Evolutionary conservation across 257 asterid species (phyloP).

Genomic region (Catharanthus roseus): DNA sequence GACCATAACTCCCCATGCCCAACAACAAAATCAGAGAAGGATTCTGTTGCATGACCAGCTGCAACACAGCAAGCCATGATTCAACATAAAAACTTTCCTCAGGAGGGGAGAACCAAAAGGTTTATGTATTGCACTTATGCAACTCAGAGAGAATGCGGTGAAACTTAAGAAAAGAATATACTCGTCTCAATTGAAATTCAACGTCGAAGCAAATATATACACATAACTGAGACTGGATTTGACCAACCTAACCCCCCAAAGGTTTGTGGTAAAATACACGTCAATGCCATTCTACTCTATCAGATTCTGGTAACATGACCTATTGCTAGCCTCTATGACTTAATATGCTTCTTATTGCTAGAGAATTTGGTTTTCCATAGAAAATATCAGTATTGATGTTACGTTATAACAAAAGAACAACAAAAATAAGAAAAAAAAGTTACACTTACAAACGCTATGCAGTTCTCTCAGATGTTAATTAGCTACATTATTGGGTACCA

Average conservation of each 20-base stretch:
- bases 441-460: background rate
- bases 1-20: slow-evolving; percentile 99
- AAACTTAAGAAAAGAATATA: background rate
- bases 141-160: background rate
- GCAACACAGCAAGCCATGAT: slow-evolving; percentile 32
- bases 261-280: background rate
- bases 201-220: background rate
- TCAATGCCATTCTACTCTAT: background rate
- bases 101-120: background rate
- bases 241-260: background rate
- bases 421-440: background rate
- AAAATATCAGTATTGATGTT: background rate
- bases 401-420: no score
- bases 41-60: slow-evolving; percentile 98
- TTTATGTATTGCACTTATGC: background rate
- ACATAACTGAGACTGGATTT: background rate
- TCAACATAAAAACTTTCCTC: background rate
- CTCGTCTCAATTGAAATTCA: background rate
- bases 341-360: no score
- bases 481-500: background rate
- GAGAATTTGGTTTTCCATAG: no score
- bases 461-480: background rate
- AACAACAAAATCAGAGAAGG: slow-evolving; percentile 97
- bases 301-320: background rate
- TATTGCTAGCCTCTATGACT: background rate